Conservation (phyloP, 1,139 yeast species). For the Geotrichum macrosporum region DNA sequence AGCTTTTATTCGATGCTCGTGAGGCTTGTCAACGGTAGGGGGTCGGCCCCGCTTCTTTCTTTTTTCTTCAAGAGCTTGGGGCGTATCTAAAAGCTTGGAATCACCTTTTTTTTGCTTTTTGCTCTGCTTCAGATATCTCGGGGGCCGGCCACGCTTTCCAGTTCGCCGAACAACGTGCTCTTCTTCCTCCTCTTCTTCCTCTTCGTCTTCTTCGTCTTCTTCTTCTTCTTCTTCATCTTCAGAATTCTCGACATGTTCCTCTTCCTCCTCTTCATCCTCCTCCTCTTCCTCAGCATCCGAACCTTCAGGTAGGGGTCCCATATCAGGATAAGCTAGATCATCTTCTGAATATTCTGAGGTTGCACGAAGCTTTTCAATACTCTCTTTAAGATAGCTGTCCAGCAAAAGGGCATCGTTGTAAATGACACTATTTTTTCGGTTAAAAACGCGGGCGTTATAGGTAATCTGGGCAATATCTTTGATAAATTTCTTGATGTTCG, state of each 20-base stretch:
- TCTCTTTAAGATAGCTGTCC: constrained; percentile 55
- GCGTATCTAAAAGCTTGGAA: constrained; percentile 22
- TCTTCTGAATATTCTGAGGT: constrained; percentile 42
- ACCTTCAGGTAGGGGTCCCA: constrained; percentile 62
- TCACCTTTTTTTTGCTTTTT: constrained; percentile 29
- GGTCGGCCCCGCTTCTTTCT: constrained; percentile 89
- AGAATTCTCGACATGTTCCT: constrained; percentile 35
- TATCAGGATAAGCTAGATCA: constrained; percentile 54
- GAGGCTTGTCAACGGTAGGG: constrained; percentile 91
- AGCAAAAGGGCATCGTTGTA: constrained; percentile 68
- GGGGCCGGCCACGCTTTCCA: constrained; percentile 29
- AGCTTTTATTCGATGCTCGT: constrained; percentile 85
- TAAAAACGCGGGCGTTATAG: constrained; percentile 86
- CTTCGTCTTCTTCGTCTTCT: constrained; percentile 28
- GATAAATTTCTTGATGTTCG: constrained; percentile 61
- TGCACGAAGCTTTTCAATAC: constrained; percentile 50
- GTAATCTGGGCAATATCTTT: constrained; percentile 76
- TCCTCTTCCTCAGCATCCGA: constrained; percentile 26
- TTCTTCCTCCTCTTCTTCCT: constrained; percentile 39
- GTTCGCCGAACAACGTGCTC: constrained; percentile 38
- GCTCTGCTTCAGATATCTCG: constrained; percentile 29
- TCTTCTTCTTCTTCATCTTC: constrained; percentile 28
- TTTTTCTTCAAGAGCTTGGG: constrained; percentile 41
- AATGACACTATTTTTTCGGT: constrained; percentile 62
- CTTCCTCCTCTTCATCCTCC: constrained; percentile 28